Base-by-base conservation (phyloP, 1,284 basidiomycete species). In the Pseudozyma sp. region DNA sequence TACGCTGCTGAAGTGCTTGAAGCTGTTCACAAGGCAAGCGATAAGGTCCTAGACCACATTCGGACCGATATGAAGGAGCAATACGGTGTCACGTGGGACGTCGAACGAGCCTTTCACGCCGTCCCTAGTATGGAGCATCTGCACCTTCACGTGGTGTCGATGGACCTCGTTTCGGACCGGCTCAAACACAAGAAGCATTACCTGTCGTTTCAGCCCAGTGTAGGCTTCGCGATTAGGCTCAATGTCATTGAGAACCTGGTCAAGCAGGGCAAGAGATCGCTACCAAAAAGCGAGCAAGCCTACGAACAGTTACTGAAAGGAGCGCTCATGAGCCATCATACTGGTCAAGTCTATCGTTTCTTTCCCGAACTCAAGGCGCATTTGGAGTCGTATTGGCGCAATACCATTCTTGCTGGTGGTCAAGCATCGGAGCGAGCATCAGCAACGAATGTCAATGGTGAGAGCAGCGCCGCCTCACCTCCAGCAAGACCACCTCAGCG, bases 121-220 rank as follows among this genome's bases (percentile, higher is more conserved):
- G 88, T 90, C 4, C 93, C 89, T 1, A 87, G 86, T 7, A 89
- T 89, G 88, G 83, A 86, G 11, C 77, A 79, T 35, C 54, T 84
- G 19, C 82, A 83, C 54, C 60, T 83, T 12, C 82, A 83, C 47
- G 87, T 88, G 65, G 87, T 97, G 34, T 96, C 94, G 0, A 88
- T 89, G 19, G 95, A 99, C 83, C 86, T 97, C 18, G 88, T 90
- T 53, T 91, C 92, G 0, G 87, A 89, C 2, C 86, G 87, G 40
- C 86, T 98, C 86, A 98, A 96, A 86, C 89, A 89, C 70, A 97
- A 97, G 88, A 95, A 81, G 59, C 82, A 98, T 80, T 94, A 94
- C 87, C 94, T 96, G 83, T 94, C 93, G 2, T 99, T 98, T 86
- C 90, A 93, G 77, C 96, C 95, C 0, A 89, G 89, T 35, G 87